Evolutionary conservation across 345 rosid species (phyloP), one percentile per base, ranked within the genome.

Genomic region (Microcos paniculata): DNA sequence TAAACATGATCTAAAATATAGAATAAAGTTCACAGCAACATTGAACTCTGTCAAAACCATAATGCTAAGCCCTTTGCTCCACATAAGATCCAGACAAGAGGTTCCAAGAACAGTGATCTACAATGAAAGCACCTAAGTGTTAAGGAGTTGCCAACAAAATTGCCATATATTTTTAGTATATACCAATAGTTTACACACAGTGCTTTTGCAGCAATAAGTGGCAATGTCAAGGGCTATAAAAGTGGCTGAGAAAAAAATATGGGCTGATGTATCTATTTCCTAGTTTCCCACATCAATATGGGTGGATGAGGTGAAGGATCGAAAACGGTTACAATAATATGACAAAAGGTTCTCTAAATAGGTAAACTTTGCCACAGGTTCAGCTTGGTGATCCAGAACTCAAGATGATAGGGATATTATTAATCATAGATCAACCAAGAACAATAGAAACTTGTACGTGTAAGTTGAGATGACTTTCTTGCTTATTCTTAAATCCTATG

Each of bases 1-100:
- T n/a, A 70, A 62, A n/a, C 79, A 76, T 40, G 64, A 66, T 18
- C 53, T 35, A 59, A 19, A 68, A n/a, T n/a, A 58, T n/a, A 42
- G 12, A 28, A 48, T 3, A 55, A 52, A 21, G n/a, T 59, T 62
- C 16, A 56, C 23, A 43, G 30, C 23, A 23, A 52, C n/a, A 56
- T 26, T 53, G 49, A 53, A 38, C 53, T 8, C 68, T 66, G 38
- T 42, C 45, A 42, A 42, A 61, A 61, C 51, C 31, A 18, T 10
- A 42, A 9, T 16, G 51, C 79, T 81, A 83, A 71, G 94, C 87
- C 80, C 97, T 89, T 66, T 90, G 93, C 77, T 96, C 98, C 74
- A 96, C 87, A 72, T 93, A 93, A 10, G 98, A 92, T 28, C 99
- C 96, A 43, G 96, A 87, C 98, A 97, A 33, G 98, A 93, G 62